Conservation (phyloP, 2,329 filamentous ascomycete species). For the Chrysoporthe deuterocubensis region DNA sequence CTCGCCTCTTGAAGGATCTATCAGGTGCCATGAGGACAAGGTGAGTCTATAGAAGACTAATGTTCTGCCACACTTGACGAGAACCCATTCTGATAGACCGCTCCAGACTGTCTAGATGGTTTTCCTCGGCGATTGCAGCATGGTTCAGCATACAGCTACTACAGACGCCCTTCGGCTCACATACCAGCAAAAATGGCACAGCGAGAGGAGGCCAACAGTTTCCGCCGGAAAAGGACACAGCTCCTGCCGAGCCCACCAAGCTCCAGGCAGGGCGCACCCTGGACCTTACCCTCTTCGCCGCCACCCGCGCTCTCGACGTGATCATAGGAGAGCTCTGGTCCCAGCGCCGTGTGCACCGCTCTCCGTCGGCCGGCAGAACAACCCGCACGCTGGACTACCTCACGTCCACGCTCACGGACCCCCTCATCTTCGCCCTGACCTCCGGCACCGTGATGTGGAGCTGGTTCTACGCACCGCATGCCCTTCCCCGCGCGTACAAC, state of each 20-base stretch:
- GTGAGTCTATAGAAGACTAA: slow-evolving; percentile 34
- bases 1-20: background rate
- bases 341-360: slow-evolving; percentile 48
- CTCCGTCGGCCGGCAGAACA: slow-evolving; percentile 29
- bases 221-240: slow-evolving; percentile 23
- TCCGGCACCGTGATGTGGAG: slow-evolving; percentile 84
- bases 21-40: slow-evolving; percentile 31
- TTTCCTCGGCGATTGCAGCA: slow-evolving; percentile 61
- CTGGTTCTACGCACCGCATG: slow-evolving; percentile 77
- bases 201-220: slow-evolving; percentile 17
- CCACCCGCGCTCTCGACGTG: slow-evolving; percentile 73
- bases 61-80: background rate
- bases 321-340: slow-evolving; percentile 69
- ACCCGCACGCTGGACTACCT: slow-evolving; percentile 43
- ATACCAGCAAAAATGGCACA: slow-evolving; percentile 45
- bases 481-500: slow-evolving; percentile 74
- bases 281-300: slow-evolving; percentile 80
- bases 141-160: slow-evolving; percentile 62
- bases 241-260: slow-evolving; percentile 2
- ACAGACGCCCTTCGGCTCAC: slow-evolving; percentile 45
- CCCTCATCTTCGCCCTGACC: slow-evolving; percentile 72
- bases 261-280: slow-evolving; percentile 72
- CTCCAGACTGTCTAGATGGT: slow-evolving; percentile 57
- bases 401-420: slow-evolving; percentile 59
- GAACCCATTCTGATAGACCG: slow-evolving; percentile 4